Evolutionary conservation across 305 asterid genomes (phyloP).

Genomic region (Solanum hybrid): DNA sequence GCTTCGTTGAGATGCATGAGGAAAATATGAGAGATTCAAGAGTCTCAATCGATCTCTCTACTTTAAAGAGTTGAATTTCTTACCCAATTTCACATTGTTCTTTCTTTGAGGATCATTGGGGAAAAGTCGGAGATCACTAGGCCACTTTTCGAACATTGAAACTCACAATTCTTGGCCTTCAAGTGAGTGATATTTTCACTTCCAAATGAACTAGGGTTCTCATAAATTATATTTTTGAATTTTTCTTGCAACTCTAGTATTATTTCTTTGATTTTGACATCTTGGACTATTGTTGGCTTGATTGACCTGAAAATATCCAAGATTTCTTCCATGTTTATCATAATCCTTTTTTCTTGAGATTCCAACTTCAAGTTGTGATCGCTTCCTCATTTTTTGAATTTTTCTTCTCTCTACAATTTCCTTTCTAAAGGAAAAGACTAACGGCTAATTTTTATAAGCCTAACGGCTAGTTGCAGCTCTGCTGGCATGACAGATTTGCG

Average conservation of each 20-base stretch:
- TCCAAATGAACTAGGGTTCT: not conserved
- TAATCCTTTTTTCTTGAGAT: not conserved
- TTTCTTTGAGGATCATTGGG: not conserved
- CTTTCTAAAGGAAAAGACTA: not conserved
- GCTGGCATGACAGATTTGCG: not conserved
- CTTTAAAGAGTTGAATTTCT: not conserved
- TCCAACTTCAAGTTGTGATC: not conserved
- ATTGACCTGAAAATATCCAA: not conserved
- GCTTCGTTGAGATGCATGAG: not conserved
- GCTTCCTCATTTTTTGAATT: not conserved
- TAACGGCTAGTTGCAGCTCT: not conserved
- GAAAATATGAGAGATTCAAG: not conserved
- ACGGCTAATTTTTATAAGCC: not conserved
- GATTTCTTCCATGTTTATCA: not conserved
- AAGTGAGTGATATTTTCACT: not conserved
- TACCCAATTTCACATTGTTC: not conserved
- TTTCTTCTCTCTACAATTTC: not conserved
- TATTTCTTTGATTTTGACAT: not conserved
- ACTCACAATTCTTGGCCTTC: not conserved
- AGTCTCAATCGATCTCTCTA: not conserved
- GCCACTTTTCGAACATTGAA: not conserved
- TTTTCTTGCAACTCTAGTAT: not conserved
- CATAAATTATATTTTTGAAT: not conserved
- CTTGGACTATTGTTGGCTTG: not conserved
- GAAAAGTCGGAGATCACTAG: not conserved